Percentiles rank a stretch among this genome's conserved stretches.
phyloP scores from a whole-genome alignment of 2,329 filamentous ascomycete genomes.

The Diaporthe australafricana region DNA sequence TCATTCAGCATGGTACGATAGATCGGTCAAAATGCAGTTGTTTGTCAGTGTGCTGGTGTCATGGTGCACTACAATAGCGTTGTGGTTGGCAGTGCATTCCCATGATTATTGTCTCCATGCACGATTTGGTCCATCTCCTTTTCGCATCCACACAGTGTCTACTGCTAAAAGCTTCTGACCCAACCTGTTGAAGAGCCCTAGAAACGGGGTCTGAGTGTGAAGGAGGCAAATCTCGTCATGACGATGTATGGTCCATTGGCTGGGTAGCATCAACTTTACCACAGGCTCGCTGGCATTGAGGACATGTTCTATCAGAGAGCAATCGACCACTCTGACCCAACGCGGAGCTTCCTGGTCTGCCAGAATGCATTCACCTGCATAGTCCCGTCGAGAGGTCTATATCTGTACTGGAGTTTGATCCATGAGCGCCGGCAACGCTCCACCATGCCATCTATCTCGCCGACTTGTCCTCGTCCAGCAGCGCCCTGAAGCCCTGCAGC shows the following conservation, averaged over 20 bases:
- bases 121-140: background rate
- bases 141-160: background rate
- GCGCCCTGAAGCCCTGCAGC: slow-evolving; percentile 70
- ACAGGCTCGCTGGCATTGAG: too few relatives aligned
- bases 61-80: too few relatives aligned
- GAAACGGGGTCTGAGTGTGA: too few relatives aligned
- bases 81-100: too few relatives aligned
- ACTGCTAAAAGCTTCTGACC: background rate
- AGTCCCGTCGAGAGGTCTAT: background rate
- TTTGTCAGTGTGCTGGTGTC: background rate
- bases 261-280: too few relatives aligned
- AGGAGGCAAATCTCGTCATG: background rate
- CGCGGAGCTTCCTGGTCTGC: background rate
- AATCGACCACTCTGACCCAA: background rate
- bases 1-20: background rate
- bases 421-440: background rate
- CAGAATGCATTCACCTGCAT: background rate
- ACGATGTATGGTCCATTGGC: background rate
- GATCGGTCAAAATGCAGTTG: background rate
- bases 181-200: background rate
- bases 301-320: background rate
- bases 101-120: too few relatives aligned
- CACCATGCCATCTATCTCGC: background rate
- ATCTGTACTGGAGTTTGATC: background rate
- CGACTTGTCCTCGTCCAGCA: slow-evolving; percentile 52